phyloP scores from a whole-genome alignment of 2,329 filamentous ascomycete genomes.

The Apiospora pterosperma region DNA sequence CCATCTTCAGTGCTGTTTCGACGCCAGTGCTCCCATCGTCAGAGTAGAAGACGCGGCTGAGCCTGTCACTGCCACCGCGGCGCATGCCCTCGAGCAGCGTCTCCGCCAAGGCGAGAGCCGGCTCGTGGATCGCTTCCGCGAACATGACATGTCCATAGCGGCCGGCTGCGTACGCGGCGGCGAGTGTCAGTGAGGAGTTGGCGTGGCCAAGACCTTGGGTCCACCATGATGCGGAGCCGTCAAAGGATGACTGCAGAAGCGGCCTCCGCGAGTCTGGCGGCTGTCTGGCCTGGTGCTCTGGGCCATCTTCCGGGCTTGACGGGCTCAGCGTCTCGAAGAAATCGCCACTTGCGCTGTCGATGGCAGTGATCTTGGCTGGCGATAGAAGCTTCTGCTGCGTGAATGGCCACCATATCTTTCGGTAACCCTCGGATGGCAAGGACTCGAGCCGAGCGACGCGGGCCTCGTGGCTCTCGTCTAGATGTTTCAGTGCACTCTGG shows the following conservation, averaged over 20 bases:
- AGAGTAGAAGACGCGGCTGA: slow-evolving; percentile 74
- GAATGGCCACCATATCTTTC: slow-evolving; percentile 81
- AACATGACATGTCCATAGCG: slow-evolving; percentile 90
- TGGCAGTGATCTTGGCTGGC: slow-evolving; percentile 62
- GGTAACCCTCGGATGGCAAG: slow-evolving; percentile 59
- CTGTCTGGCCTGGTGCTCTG: slow-evolving; percentile 7
- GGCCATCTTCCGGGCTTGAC: not conserved
- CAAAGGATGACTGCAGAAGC: slow-evolving; percentile 65
- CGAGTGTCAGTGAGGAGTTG: slow-evolving; percentile 66
- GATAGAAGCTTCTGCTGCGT: slow-evolving; percentile 70
- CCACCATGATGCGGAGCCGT: slow-evolving; percentile 89
- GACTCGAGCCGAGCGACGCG: slow-evolving; percentile 57
- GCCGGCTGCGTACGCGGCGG: slow-evolving; percentile 77
- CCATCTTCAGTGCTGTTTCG: slow-evolving; percentile 87
- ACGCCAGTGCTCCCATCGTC: slow-evolving; percentile 82
- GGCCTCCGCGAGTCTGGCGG: not conserved
- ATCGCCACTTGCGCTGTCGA: slow-evolving; percentile 78
- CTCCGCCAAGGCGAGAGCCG: slow-evolving; percentile 67
- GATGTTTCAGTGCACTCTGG: slow-evolving; percentile 41
- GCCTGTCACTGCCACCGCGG: slow-evolving; percentile 53
- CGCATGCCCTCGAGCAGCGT: slow-evolving; percentile 52
- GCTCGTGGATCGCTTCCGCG: slow-evolving; percentile 74
- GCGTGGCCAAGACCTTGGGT: slow-evolving; percentile 83
- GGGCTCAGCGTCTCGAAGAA: slow-evolving; percentile 61
- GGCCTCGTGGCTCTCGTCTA: slow-evolving; percentile 50